Evolutionary conservation across 2,329 filamentous ascomycete species (phyloP).

Genomic region (Fusarium sacchari): DNA sequence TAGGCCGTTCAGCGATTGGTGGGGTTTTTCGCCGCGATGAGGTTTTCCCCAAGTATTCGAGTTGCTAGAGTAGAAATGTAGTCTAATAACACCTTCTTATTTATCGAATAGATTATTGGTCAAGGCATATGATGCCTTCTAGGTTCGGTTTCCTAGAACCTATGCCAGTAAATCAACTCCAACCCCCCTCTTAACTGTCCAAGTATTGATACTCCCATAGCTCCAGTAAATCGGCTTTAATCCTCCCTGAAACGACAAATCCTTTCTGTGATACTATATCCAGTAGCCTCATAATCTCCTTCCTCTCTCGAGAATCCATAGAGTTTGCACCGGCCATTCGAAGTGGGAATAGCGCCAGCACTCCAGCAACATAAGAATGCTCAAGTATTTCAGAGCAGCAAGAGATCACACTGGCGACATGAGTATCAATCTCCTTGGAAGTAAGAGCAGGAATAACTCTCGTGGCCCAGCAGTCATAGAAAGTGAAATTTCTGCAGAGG

Average conservation of each 20-base stretch:
- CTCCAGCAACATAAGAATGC: conserved; percentile 25
- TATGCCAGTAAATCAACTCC: neutral
- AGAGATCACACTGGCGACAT: neutral
- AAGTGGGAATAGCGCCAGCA: conserved; percentile 38
- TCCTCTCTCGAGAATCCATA: neutral
- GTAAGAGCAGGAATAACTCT: conserved; percentile 12
- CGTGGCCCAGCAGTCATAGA: conserved; percentile 33
- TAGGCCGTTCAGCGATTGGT: neutral
- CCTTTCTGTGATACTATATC: conserved; percentile 28
- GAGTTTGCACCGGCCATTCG: conserved; percentile 36
- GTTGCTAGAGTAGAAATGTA: neutral
- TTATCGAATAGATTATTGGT: accelerated
- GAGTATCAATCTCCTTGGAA: neutral
- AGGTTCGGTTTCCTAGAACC: accelerated
- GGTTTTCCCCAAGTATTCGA: neutral
- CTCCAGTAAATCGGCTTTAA: conserved; percentile 34
- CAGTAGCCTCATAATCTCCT: neutral
- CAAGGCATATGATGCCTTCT: no score
- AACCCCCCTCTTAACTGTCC: neutral
- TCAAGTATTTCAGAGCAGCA: neutral
- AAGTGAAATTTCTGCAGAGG: conserved; percentile 39
- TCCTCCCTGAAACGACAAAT: conserved; percentile 38
- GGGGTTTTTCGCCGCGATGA: neutral
- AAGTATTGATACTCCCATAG: conserved; percentile 29
- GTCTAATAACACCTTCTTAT: no score